Conservation (phyloP, 2,329 filamentous ascomycete genomes). For the Aspergillus tanneri region DNA sequence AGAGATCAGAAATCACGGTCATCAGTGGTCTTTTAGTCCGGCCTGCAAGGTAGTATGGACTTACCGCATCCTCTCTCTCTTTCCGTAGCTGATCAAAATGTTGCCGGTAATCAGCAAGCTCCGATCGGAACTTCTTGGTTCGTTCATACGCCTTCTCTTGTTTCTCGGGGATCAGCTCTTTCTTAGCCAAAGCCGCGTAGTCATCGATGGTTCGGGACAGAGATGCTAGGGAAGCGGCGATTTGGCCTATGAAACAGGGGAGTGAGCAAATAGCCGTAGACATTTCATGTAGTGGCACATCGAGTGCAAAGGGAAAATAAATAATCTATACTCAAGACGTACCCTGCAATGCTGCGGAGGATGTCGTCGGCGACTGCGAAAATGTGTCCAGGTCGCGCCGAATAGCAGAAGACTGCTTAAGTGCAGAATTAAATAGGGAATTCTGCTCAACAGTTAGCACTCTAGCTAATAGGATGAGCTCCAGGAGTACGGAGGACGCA, state of each 20-base stretch:
- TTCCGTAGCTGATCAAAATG: conserved; percentile 76
- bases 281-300: not conserved
- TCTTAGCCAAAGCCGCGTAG: conserved; percentile 79
- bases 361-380: conserved; percentile 57
- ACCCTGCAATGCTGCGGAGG: conserved; percentile 63
- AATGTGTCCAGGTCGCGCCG: conserved; percentile 73
- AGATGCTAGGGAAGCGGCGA: conserved; percentile 74
- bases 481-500: not conserved
- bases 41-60: conserved; percentile 14
- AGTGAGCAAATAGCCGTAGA: not conserved
- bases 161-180: conserved; percentile 87
- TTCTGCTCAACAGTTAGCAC: conserved; percentile 55
- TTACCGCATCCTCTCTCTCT: conserved; percentile 70
- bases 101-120: conserved; percentile 75
- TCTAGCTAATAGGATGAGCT: no score
- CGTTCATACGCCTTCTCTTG: conserved; percentile 87
- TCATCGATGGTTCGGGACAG: conserved; percentile 91
- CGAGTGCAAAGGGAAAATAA: no score
- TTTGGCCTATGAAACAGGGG: conserved; percentile 56
- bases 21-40: not conserved
- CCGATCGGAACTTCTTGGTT: conserved; percentile 77
- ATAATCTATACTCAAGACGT: no score
- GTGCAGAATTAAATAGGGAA: conserved; percentile 78
- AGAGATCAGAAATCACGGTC: conserved; percentile 1
- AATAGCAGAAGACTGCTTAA: conserved; percentile 79